Conservation (phyloP, 73 alveolate species). For the Paramecium caudatum region DNA sequence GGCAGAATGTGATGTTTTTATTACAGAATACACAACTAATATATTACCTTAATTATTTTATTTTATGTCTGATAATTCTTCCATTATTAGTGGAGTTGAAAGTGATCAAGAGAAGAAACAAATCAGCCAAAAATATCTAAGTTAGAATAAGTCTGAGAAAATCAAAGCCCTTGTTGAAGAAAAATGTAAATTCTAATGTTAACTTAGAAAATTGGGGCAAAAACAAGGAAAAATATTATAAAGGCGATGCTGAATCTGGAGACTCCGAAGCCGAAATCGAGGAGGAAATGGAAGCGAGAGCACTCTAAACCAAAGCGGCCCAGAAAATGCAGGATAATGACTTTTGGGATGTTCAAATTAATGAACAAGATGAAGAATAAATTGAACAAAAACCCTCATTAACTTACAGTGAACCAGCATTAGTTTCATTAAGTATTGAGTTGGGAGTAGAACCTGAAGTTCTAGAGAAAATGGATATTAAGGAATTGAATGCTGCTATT, state of each 20-base stretch:
- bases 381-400: background rate
- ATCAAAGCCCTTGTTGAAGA: slow-evolving; percentile 18
- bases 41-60: too few species aligned
- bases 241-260: slow-evolving; percentile 33
- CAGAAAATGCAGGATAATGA: slow-evolving; percentile 7
- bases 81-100: background rate
- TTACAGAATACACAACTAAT: background rate
- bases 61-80: slow-evolving; percentile 32
- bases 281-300: slow-evolving; percentile 67
- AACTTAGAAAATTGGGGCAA: slow-evolving; percentile 67
- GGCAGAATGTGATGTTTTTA: background rate
- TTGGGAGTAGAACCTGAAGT: slow-evolving; percentile 27
- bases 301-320: background rate
- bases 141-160: slow-evolving; percentile 25
- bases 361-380: background rate
- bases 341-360: slow-evolving; percentile 35
- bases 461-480: background rate
- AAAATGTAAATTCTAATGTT: background rate
- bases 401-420: background rate
- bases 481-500: background rate
- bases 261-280: slow-evolving; percentile 61
- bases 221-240: slow-evolving; percentile 27
- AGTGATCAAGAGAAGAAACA: slow-evolving; percentile 7
- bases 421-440: background rate
- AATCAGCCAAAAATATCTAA: background rate